These are phyloP conservation scores for Colletotrichum simmondsii DNA, from an alignment of 2,329 filamentous ascomycete species.

Conservation along the genomic window DNA sequence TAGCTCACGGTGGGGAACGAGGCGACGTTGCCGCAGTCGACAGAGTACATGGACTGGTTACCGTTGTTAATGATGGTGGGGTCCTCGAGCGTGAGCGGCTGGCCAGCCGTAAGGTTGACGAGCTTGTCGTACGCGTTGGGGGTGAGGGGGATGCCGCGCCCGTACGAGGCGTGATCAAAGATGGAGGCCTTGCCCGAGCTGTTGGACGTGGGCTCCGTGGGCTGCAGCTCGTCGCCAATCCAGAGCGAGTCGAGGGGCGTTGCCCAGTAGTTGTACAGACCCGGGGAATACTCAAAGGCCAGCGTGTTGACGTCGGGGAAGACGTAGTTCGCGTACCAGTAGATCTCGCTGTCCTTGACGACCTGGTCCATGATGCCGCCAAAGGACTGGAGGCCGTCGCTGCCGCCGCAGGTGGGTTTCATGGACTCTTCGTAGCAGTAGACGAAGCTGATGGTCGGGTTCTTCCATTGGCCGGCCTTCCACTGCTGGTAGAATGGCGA, in stretches of 20 bases:
- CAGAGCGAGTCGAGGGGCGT: constrained; percentile 30
- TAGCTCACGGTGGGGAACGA: not conserved
- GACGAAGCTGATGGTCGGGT: constrained; percentile 31
- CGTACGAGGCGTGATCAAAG: constrained; percentile 37
- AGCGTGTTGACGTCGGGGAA: constrained; percentile 36
- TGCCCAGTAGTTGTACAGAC: constrained; percentile 37
- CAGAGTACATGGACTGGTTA: constrained; percentile 32
- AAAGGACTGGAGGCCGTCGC: constrained; percentile 36
- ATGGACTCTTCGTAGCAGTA: constrained; percentile 33
- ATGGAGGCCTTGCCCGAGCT: constrained; percentile 35
- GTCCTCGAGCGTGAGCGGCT: constrained; percentile 25
- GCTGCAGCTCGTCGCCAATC: constrained; percentile 35
- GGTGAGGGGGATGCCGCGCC: constrained; percentile 33
- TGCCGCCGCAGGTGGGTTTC: constrained; percentile 33
- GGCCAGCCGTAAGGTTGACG: constrained; percentile 30
- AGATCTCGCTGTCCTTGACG: constrained; percentile 41
- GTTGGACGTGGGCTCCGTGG: constrained; percentile 29
- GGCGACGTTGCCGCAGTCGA: constrained; percentile 31
- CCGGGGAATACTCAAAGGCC: constrained; percentile 34
- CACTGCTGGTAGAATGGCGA: constrained; percentile 37
- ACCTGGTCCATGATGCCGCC: constrained; percentile 34
- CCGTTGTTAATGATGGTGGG: constrained; percentile 36
- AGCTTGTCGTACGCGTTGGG: constrained; percentile 34
- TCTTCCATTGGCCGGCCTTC: constrained; percentile 31
- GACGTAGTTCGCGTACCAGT: constrained; percentile 41